Evolutionary conservation across 306 rosid species (phyloP).

Genomic region (Trifolium pratense): DNA sequence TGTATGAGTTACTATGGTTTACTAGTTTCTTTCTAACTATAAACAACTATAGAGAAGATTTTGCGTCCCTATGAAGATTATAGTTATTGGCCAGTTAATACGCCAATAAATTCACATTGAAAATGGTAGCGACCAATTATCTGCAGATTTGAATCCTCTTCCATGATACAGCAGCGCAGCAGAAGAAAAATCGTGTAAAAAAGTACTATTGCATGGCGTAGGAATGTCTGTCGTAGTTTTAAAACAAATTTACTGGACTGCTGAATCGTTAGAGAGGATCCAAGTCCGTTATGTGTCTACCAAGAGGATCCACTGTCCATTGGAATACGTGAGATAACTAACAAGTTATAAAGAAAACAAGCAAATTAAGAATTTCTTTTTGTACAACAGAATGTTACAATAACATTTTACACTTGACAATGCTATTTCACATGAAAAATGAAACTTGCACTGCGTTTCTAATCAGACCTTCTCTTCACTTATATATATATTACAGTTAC

Average conservation of each 20-base stretch:
- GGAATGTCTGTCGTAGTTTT: too few species aligned
- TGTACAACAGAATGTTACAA: conserved; percentile 2
- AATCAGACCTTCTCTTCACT: conserved; percentile 48
- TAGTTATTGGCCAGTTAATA: neutral
- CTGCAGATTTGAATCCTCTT: neutral
- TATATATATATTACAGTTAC: conserved; percentile 58
- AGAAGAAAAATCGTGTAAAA: neutral
- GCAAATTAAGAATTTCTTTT: neutral
- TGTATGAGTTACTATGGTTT: conserved; percentile 1
- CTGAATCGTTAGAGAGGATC: too few species aligned
- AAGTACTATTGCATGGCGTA: too few species aligned
- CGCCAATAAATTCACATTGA: neutral
- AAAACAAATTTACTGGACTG: too few species aligned
- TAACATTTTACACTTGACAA: conserved; percentile 41
- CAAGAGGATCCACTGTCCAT: neutral
- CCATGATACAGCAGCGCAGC: neutral
- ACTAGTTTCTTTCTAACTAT: neutral
- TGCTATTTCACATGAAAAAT: conserved; percentile 37
- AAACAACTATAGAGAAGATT: neutral
- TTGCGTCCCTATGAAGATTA: neutral
- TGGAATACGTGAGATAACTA: neutral
- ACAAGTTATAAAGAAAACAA: neutral
- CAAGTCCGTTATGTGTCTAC: too few species aligned
- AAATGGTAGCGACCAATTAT: neutral
- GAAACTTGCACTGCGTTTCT: conserved; percentile 44